Evolutionary conservation across 257 asterid species (phyloP).

Genomic region (Plantago ovata): DNA sequence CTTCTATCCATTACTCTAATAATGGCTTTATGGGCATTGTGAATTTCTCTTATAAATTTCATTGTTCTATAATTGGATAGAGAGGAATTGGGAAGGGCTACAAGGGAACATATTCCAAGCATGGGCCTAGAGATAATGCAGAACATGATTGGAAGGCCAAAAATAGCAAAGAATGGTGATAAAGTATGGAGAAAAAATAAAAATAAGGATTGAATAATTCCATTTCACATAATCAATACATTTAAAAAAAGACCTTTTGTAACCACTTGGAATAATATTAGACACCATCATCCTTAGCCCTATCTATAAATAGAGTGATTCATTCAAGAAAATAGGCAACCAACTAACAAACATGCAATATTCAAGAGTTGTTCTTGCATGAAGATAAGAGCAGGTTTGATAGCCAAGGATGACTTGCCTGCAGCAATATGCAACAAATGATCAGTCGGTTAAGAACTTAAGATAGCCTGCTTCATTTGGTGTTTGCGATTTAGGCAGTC

Average conservation of each 20-base stretch:
- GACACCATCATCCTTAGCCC: background rate
- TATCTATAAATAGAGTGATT: slow-evolving; percentile 30
- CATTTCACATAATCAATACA: background rate
- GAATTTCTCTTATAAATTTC: background rate
- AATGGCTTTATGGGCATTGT: no score
- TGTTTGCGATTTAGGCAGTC: slow-evolving; percentile 31
- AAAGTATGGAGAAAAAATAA: no score
- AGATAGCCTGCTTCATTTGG: background rate
- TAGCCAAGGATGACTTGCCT: slow-evolving; percentile 57
- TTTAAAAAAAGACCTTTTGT: no score
- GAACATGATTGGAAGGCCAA: no score
- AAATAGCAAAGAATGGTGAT: no score
- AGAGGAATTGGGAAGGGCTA: slow-evolving; percentile 1
- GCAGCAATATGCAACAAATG: slow-evolving; percentile 7
- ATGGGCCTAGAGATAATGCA: background rate
- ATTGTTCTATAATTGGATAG: background rate
- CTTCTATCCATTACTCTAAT: no score
- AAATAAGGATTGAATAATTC: background rate
- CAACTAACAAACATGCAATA: background rate
- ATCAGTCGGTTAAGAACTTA: no score
- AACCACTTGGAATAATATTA: background rate
- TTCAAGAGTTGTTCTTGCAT: slow-evolving; percentile 26
- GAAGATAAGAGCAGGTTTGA: slow-evolving; percentile 32
- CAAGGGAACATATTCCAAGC: background rate
- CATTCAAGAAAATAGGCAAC: background rate